Conservation (phyloP, 2,329 filamentous ascomycete species). For the Penicillium sumatraense region DNA sequence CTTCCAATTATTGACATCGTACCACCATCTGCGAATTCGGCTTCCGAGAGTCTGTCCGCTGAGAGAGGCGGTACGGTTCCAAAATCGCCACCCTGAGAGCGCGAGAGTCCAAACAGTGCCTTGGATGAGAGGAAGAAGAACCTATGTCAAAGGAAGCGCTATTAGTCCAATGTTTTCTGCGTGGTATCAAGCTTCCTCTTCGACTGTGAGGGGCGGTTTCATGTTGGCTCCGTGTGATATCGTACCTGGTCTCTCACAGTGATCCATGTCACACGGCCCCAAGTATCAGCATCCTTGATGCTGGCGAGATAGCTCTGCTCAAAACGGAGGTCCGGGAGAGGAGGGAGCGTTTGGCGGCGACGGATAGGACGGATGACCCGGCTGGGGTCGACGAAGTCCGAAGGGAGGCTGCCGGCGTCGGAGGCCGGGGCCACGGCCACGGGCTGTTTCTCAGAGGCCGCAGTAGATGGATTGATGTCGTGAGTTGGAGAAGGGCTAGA, state of each 20-base stretch:
- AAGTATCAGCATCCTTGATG: conserved; percentile 77
- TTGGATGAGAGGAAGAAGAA: conserved; percentile 85
- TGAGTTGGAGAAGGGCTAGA: conserved; percentile 70
- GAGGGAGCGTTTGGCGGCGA: conserved; percentile 64
- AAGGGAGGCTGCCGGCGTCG: conserved; percentile 51
- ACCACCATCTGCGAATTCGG: conserved; percentile 88
- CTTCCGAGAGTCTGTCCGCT: conserved; percentile 78
- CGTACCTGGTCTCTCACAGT: conserved; percentile 85
- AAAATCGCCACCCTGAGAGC: conserved; percentile 85
- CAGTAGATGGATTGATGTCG: conserved; percentile 80
- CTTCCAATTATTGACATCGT: conserved; percentile 88
- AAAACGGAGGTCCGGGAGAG: conserved; percentile 81
- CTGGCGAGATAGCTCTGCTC: conserved; percentile 97
- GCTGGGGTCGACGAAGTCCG: conserved; percentile 50
- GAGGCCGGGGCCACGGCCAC: conserved; percentile 57
- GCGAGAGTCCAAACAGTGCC: conserved; percentile 87
- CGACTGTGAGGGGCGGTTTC: neutral
- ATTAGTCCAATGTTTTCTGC: neutral
- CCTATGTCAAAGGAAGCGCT: conserved; percentile 50
- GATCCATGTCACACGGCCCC: conserved; percentile 80
- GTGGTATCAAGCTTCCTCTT: neutral
- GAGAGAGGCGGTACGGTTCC: conserved; percentile 79
- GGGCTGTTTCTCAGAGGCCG: conserved; percentile 69
- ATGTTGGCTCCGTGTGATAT: neutral
- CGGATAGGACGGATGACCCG: conserved; percentile 40